A percentile compares a stretch with the other conserved stretches of the same genome.
These are phyloP conservation scores for Aureobasidium zeae DNA, from an alignment of 2,329 filamentous ascomycete species.

Conservation along the genomic window DNA sequence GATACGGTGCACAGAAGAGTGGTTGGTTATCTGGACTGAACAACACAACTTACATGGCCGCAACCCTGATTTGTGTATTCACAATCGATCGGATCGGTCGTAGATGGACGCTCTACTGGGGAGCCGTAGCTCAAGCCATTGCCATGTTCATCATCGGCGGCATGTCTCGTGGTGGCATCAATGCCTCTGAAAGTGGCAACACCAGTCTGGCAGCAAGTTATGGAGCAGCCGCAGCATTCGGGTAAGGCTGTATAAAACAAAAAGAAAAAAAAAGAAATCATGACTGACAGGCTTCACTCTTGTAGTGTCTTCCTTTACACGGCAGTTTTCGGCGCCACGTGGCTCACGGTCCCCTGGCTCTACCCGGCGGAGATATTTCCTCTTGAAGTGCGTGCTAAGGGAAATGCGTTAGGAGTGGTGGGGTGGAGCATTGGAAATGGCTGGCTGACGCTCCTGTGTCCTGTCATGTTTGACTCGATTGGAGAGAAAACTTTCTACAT, in stretches of 20 bases:
- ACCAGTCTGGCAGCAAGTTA: constrained; percentile 21
- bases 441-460: constrained; percentile 32
- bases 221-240: constrained; percentile 55
- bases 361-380: constrained; percentile 61
- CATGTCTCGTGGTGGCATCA: constrained; percentile 24
- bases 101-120: constrained; percentile 29
- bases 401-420: constrained; percentile 66
- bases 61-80: constrained; percentile 30
- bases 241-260: too few relatives aligned
- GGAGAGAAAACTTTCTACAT: constrained; percentile 65
- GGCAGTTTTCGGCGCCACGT: constrained; percentile 54
- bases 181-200: constrained; percentile 22
- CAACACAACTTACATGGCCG: constrained; percentile 30
- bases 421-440: constrained; percentile 70
- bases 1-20: constrained; percentile 27
- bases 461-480: constrained; percentile 52
- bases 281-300: too few relatives aligned
- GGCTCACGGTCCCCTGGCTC: constrained; percentile 47
- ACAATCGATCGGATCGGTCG: constrained; percentile 30
- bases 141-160: constrained; percentile 28
- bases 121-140: constrained; percentile 27
- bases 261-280: too few relatives aligned
- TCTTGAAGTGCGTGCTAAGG: constrained; percentile 59
- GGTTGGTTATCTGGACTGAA: constrained; percentile 37
- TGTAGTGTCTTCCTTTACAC: constrained; percentile 63